Conservation (phyloP, 768 basidiomycete species). For the Mycena epipterygia region DNA sequence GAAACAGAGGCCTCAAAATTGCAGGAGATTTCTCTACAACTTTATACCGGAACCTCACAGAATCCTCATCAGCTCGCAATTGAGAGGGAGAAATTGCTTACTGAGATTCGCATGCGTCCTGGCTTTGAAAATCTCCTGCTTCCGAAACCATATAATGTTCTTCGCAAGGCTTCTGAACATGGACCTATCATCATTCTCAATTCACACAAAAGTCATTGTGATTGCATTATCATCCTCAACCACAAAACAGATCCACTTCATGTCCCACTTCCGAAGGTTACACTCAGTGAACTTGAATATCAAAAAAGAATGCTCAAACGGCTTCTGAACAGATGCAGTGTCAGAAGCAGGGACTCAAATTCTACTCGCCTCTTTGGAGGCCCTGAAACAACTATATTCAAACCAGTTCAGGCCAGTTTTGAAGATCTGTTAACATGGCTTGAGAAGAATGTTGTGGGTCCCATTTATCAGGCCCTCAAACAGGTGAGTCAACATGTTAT, state of each 20-base stretch:
- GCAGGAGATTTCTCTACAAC: not conserved
- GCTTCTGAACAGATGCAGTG: not conserved
- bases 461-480: not conserved
- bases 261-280: not conserved
- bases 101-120: not conserved
- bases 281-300: not conserved
- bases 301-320: not conserved
- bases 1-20: not conserved
- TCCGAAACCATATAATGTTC: not conserved
- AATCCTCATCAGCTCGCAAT: not conserved
- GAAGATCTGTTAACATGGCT: not conserved
- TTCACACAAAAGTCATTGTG: not conserved
- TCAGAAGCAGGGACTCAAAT: not conserved
- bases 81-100: not conserved
- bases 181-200: not conserved
- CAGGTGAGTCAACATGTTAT: not conserved
- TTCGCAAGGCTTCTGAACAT: not conserved
- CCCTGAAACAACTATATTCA: not conserved
- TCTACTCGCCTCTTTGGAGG: not conserved
- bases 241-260: not conserved
- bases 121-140: not conserved
- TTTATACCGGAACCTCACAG: not conserved
- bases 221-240: not conserved
- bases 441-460: not conserved
- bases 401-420: not conserved